Evolutionary conservation across 164 flowering plant species (phyloP).

Genomic region (Liriodendron chinense): DNA sequence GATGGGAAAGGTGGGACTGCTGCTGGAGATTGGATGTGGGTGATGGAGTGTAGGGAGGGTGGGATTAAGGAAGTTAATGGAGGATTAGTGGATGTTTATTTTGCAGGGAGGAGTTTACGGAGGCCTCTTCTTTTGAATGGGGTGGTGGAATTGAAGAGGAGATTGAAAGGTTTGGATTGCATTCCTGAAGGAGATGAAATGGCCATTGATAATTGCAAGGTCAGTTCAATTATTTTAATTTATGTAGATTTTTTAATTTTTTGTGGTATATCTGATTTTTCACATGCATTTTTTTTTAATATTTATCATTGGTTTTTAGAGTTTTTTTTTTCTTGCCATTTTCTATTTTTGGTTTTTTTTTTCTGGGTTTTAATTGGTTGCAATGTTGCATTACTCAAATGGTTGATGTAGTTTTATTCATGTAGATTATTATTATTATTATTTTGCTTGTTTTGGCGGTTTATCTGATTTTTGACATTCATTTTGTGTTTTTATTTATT

Average conservation of each 20-base stretch:
- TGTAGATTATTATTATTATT: too few species aligned
- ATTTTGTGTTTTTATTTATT: too few species aligned
- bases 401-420: too few species aligned
- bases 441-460: too few species aligned
- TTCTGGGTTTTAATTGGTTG: too few species aligned
- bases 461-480: too few species aligned
- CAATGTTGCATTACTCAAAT: too few species aligned
- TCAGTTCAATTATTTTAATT: not conserved
- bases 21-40: constrained; percentile 16
- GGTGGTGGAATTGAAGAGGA: constrained; percentile 19
- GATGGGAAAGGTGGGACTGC: not conserved
- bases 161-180: constrained; percentile 15
- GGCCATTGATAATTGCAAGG: constrained; percentile 7
- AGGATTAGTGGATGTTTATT: constrained; percentile 24
- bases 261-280: not conserved
- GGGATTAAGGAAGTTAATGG: constrained; percentile 11
- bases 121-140: constrained; percentile 25
- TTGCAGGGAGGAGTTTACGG: constrained; percentile 28
- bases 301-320: not conserved
- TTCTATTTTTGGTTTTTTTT: too few species aligned
- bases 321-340: too few species aligned
- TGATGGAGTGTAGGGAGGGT: constrained; percentile 20
- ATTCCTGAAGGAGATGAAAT: constrained; percentile 18
- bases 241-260: not conserved
- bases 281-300: not conserved